Evolutionary conservation across 495 filamentous ascomycete species (phyloP).

Genomic region (Aspergillus sclerotiicarbonarius): DNA sequence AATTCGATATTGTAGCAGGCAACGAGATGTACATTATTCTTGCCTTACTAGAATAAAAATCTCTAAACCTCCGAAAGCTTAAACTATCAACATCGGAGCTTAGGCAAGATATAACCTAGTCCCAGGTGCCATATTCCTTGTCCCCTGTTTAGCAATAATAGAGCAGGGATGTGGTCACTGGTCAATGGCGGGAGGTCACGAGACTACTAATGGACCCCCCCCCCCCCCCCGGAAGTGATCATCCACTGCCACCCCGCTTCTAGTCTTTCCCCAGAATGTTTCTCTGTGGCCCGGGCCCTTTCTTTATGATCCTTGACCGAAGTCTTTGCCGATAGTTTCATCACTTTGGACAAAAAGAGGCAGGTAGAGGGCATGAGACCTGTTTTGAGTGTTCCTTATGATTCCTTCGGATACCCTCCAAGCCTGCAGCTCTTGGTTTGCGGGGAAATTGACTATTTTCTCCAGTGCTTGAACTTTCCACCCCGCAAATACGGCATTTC

Average conservation of each 20-base stretch:
- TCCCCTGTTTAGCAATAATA: no score
- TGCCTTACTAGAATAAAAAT: no score
- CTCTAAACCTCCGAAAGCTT: no score
- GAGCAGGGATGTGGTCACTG: no score
- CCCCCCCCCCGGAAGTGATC: neutral
- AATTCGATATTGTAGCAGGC: no score
- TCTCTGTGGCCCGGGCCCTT: neutral
- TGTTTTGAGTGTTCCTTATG: no score
- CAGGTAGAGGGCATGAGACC: neutral
- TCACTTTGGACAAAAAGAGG: neutral
- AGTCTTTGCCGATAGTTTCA: neutral
- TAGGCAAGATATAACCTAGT: no score
- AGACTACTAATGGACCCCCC: no score
- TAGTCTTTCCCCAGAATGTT: neutral
- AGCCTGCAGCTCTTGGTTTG: neutral
- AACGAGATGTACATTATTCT: no score
- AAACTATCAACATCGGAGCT: no score
- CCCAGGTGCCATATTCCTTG: no score
- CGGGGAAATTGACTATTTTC: neutral
- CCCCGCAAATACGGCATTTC: slow-evolving; percentile 9
- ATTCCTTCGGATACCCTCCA: neutral
- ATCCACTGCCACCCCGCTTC: neutral
- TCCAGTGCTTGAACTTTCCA: neutral
- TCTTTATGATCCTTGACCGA: neutral
- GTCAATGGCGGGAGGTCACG: no score